Evolutionary conservation across 139 green algal genomes (phyloP).

Genomic region (Dunaliella primolecta): DNA sequence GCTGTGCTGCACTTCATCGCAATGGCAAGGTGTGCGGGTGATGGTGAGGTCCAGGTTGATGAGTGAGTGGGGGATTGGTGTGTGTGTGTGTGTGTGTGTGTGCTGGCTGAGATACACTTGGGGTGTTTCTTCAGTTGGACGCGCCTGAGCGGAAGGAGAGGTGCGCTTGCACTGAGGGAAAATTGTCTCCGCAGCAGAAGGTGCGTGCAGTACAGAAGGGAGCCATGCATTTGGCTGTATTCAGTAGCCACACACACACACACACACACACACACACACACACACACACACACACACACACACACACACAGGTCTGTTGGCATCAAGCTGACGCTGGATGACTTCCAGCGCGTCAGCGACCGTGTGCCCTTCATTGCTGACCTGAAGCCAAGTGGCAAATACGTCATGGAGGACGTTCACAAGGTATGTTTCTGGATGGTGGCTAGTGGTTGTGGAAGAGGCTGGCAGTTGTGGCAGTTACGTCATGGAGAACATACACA

Average conservation of each 20-base stretch:
- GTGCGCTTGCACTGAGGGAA: too few relatives aligned
- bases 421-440: conserved; percentile 71
- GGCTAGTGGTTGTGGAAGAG: neutral
- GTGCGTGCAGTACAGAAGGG: too few relatives aligned
- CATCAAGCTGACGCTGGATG: conserved; percentile 86
- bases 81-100: too few relatives aligned
- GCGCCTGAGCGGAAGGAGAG: too few relatives aligned
- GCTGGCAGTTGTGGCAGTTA: too few relatives aligned
- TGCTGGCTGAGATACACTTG: too few relatives aligned
- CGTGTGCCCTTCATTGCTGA: conserved; percentile 92
- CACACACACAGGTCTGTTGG: conserved; percentile 47
- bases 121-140: too few relatives aligned
- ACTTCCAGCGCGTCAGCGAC: conserved; percentile 92
- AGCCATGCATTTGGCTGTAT: too few relatives aligned
- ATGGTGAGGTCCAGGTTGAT: neutral
- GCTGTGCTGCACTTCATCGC: conserved; percentile 88
- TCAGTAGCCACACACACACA: neutral
- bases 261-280: neutral
- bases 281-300: neutral
- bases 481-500: neutral
- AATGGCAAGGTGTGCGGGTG: conserved; percentile 64
- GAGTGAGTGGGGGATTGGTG: too few relatives aligned
- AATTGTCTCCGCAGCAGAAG: too few relatives aligned
- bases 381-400: conserved; percentile 93
- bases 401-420: conserved; percentile 99